Evolutionary conservation across 2,329 filamentous ascomycete species (phyloP), one percentile per base, ranked within the genome.

Genomic region (Ilyonectria destructans): DNA sequence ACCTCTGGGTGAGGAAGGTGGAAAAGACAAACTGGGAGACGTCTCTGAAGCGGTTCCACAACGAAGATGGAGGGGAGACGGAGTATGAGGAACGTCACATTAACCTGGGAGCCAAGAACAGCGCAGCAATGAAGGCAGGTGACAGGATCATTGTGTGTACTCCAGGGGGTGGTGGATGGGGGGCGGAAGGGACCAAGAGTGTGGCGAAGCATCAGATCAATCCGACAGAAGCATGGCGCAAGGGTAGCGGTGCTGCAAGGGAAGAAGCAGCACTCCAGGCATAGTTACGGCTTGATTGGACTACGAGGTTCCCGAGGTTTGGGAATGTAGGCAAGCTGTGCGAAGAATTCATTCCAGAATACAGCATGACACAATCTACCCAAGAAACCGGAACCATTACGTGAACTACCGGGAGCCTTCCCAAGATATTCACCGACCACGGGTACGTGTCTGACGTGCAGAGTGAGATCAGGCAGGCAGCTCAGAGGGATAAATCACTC

Each of bases 1-100:
- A 98, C 74, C 84, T 97, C 52, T 98, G 96, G 96, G 91, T 97
- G 35, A 86, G 93, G 8, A 91, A 89, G 68, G 91, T 96, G 60
- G 84, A 86, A 72, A 90, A 89, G 79, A 82, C 82, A 1, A 85
- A 85, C 74, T 85, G 85, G 78, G 85, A 86, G 79, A 79, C 81
- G 66, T 82, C 82, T 19, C 77, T 83, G 60, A 81, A 79, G 71
- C 74, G 80, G 65, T 75, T 86, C 43, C 80, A 82, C 40, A 77
- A 76, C 31, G 76, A 74, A 4, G 75, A 77, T 1, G 74, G 77
- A 0, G 79, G 76, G 0, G 80, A 82, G 12, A 76, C 77, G 7
- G 85, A 88, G 69, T 87, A 86, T 75, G 84, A 90, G 78, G 86
- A 91, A 78, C 83, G 91, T 45, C 84, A 86, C 58, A 91, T 95